Evolutionary conservation across 257 asterid species (phyloP).

Genomic region (Echites panduratus): DNA sequence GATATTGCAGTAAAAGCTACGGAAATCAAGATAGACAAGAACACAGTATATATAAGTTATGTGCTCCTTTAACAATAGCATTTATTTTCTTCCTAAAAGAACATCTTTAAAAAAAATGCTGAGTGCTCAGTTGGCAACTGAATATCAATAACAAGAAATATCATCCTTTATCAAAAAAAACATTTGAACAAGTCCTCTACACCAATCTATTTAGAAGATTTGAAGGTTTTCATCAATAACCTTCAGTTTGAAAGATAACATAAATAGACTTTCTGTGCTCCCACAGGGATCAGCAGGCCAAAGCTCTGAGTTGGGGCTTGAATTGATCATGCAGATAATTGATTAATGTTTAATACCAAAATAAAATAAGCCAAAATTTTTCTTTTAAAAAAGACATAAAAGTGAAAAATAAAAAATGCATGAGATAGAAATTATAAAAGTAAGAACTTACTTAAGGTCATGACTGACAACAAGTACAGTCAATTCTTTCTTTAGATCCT

Average conservation of each 20-base stretch:
- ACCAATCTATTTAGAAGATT: neutral
- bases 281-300: too few species aligned
- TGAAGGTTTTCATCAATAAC: conserved; percentile 2
- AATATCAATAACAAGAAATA: neutral
- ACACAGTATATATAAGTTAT: too few species aligned
- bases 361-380: neutral
- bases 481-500: conserved; percentile 68
- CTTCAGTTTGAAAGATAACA: neutral
- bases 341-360: neutral
- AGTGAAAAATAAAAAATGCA: neutral
- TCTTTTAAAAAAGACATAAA: too few species aligned
- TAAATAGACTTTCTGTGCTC: neutral
- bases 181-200: neutral
- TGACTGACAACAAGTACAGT: conserved; percentile 91
- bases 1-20: neutral
- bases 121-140: neutral
- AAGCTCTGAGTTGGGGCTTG: neutral
- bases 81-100: neutral
- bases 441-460: conserved; percentile 70
- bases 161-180: neutral
- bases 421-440: conserved; percentile 11
- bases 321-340: neutral
- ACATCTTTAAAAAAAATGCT: neutral
- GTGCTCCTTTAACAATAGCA: neutral
- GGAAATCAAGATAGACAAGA: neutral